These are phyloP conservation scores for Debaryomyces udenii DNA, from an alignment of 1,139 yeast genomes.

Conservation along the genomic window DNA sequence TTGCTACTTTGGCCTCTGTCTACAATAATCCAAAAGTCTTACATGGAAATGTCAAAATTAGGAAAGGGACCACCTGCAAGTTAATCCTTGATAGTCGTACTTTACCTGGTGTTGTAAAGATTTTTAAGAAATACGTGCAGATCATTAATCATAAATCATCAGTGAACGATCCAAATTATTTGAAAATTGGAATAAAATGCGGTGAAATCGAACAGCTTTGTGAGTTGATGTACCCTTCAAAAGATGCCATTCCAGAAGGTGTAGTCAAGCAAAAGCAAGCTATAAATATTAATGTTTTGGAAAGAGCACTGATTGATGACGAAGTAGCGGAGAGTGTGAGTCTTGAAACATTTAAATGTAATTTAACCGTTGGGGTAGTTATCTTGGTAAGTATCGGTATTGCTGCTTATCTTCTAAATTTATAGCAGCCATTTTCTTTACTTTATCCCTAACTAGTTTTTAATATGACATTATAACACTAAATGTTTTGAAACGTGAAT, in stretches of 20 bases:
- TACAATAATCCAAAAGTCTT: constrained; percentile 81
- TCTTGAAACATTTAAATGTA: constrained; percentile 32
- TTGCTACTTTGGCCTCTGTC: constrained; percentile 86
- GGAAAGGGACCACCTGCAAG: constrained; percentile 87
- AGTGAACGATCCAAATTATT: constrained; percentile 85
- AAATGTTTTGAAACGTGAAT: no score
- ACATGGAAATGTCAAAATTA: constrained; percentile 75
- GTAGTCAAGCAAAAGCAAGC: constrained; percentile 24
- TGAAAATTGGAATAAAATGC: constrained; percentile 79
- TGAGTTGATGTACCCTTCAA: constrained; percentile 68
- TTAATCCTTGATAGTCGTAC: constrained; percentile 76
- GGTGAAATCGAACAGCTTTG: constrained; percentile 87
- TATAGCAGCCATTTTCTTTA: background rate
- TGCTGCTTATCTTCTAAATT: background rate
- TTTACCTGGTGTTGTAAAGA: constrained; percentile 70
- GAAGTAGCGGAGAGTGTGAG: constrained; percentile 29
- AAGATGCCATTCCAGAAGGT: constrained; percentile 34
- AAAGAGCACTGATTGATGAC: constrained; percentile 35
- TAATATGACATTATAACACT: no score
- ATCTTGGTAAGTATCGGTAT: constrained; percentile 1
- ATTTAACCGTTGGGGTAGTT: constrained; percentile 18
- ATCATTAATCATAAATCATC: constrained; percentile 77
- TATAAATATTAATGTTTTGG: constrained; percentile 28
- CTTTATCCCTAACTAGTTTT: no score
- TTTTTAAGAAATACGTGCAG: constrained; percentile 75